Conservation (phyloP, 495 filamentous ascomycete species). For the Rusavskia elegans region DNA sequence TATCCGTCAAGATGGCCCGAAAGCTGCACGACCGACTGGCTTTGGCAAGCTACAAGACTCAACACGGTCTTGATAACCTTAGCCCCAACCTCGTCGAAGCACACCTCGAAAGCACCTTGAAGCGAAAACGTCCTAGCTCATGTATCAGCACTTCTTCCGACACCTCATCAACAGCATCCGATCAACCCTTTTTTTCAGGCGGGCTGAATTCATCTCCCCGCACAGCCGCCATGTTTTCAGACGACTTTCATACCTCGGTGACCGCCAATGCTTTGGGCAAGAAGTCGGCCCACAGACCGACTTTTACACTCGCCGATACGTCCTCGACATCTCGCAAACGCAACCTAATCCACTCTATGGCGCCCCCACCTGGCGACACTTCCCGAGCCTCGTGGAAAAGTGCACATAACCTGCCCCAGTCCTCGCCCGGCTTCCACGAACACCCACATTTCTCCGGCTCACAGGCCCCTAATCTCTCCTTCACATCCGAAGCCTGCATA, state of each 20-base stretch:
- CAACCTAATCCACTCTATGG: conserved; percentile 49
- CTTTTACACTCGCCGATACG: conserved; percentile 23
- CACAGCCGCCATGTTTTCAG: conserved; percentile 53
- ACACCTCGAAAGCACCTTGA: conserved; percentile 54
- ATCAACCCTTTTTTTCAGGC: conserved; percentile 38
- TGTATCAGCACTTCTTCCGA: conserved; percentile 58
- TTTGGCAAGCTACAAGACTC: conserved; percentile 89
- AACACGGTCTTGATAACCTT: conserved; percentile 73
- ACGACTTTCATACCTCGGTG: conserved; percentile 31
- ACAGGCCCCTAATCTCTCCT: conserved; percentile 46
- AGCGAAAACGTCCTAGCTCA: conserved; percentile 41
- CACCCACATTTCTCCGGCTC: conserved; percentile 48
- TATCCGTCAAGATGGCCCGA: conserved; percentile 57
- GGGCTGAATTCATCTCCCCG: conserved; percentile 47
- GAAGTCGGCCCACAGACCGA: conserved; percentile 33
- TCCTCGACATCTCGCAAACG: conserved; percentile 40
- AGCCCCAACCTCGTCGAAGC: conserved; percentile 60
- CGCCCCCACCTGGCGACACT: conserved; percentile 38
- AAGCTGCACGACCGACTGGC: conserved; percentile 84
- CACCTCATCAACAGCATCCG: conserved; percentile 55
- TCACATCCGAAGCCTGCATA: conserved; percentile 55
- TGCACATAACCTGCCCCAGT: conserved; percentile 57
- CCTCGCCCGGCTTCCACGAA: conserved; percentile 59
- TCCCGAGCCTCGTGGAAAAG: conserved; percentile 54
- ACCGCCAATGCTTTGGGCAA: conserved; percentile 40